Conservation (phyloP, 2,329 filamentous ascomycete species). For the Exophiala dermatitidis region DNA sequence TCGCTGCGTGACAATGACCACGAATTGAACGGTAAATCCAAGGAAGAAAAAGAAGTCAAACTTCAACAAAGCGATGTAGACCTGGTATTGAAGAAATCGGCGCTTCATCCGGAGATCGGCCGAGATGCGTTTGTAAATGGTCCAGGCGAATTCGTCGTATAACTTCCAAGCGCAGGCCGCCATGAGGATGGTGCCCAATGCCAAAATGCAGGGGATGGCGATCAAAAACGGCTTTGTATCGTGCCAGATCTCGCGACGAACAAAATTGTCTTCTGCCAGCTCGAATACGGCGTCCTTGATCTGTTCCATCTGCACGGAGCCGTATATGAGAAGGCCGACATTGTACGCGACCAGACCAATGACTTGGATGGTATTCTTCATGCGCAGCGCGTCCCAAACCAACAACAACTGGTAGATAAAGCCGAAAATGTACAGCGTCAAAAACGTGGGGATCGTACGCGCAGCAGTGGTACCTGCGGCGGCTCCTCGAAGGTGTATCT, state of each 20-base stretch:
- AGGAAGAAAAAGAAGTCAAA: constrained; percentile 99
- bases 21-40: constrained; percentile 94
- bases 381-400: constrained; percentile 83
- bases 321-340: constrained; percentile 82
- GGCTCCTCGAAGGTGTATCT: constrained; percentile 46
- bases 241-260: constrained; percentile 56
- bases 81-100: constrained; percentile 93
- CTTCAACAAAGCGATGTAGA: constrained; percentile 95
- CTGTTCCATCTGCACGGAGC: constrained; percentile 85
- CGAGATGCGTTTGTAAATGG: constrained; percentile 98
- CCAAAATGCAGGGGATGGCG: constrained; percentile 78
- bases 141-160: constrained; percentile 98
- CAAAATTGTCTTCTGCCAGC: constrained; percentile 43
- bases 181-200: constrained; percentile 64
- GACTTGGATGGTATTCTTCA: constrained; percentile 97
- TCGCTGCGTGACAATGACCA: constrained; percentile 74
- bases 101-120: constrained; percentile 95
- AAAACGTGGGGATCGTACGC: constrained; percentile 80
- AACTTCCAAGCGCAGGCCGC: constrained; percentile 82
- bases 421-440: constrained; percentile 94
- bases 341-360: constrained; percentile 94
- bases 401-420: constrained; percentile 87
- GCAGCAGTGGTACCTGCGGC: constrained; percentile 37
- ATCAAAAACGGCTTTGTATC: constrained; percentile 69
- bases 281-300: constrained; percentile 64